Conservation (phyloP, 2,329 filamentous ascomycete species). For the Fusarium protoensiforme region DNA sequence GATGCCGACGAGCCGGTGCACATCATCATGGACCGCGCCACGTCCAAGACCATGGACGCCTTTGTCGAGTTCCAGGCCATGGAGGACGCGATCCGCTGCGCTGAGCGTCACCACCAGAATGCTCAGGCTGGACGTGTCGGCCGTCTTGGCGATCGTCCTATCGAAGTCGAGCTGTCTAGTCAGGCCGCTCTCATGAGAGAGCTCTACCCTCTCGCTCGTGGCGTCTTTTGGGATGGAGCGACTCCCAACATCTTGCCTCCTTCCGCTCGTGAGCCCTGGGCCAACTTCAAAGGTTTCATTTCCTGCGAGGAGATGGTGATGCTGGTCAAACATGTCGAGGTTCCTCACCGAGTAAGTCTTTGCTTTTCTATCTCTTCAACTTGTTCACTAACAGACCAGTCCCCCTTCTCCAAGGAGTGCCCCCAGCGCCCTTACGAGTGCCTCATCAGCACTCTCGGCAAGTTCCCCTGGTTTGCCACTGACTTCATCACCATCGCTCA, state of each 20-base stretch:
- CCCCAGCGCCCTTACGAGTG: conserved; percentile 74
- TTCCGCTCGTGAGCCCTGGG: conserved; percentile 56
- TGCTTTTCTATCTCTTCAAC: conserved; percentile 44
- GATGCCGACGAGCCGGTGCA: conserved; percentile 68
- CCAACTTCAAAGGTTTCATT: conserved; percentile 69
- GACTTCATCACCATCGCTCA: conserved; percentile 67
- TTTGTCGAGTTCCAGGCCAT: conserved; percentile 68
- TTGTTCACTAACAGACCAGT: conserved; percentile 51
- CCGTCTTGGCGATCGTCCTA: conserved; percentile 67
- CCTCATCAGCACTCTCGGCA: conserved; percentile 70
- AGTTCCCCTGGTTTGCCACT: conserved; percentile 72
- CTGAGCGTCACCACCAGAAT: conserved; percentile 59
- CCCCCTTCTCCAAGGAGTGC: conserved; percentile 68
- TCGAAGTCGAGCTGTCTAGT: conserved; percentile 67
- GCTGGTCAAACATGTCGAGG: conserved; percentile 72
- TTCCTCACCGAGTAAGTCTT: conserved; percentile 64
- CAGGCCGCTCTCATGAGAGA: conserved; percentile 68
- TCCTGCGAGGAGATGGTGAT: conserved; percentile 72
- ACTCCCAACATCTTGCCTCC: conserved; percentile 53
- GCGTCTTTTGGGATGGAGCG: conserved; percentile 65
- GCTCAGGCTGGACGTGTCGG: conserved; percentile 52
- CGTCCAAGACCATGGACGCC: conserved; percentile 70
- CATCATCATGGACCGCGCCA: conserved; percentile 73
- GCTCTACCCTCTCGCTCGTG: conserved; percentile 69
- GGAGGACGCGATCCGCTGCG: conserved; percentile 64